Conservation (phyloP, 805 yeast species). For the Pichia exigua region DNA sequence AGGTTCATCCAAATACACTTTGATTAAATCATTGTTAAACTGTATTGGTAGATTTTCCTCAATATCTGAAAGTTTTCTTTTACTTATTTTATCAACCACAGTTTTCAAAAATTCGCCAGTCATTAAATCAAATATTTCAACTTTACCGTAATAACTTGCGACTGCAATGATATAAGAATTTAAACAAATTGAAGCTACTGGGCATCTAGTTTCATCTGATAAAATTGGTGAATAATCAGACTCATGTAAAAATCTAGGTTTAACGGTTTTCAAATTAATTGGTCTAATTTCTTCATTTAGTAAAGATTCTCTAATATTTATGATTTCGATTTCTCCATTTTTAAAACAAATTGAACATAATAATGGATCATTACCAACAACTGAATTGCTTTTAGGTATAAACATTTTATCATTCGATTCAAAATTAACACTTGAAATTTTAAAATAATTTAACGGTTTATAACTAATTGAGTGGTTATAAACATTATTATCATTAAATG, state of each 20-base stretch:
- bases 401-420: slow-evolving; percentile 17
- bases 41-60: slow-evolving; percentile 6
- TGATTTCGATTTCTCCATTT: slow-evolving; percentile 34
- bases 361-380: slow-evolving; percentile 27
- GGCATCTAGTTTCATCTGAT: not conserved
- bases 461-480: slow-evolving; percentile 2
- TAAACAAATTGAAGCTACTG: slow-evolving; percentile 23
- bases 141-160: slow-evolving; percentile 37
- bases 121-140: slow-evolving; percentile 34
- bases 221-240: slow-evolving; percentile 19
- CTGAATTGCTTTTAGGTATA: slow-evolving; percentile 11
- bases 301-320: slow-evolving; percentile 32
- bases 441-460: not conserved
- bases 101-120: slow-evolving; percentile 36
- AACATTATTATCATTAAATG: slow-evolving; percentile 11
- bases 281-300: slow-evolving; percentile 6
- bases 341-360: slow-evolving; percentile 28
- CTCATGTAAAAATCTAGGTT: slow-evolving; percentile 19
- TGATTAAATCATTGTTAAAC: not conserved
- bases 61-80: slow-evolving; percentile 13
- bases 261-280: slow-evolving; percentile 16
- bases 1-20: slow-evolving; percentile 16
- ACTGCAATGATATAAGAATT: slow-evolving; percentile 27
- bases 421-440: slow-evolving; percentile 18
- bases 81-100: slow-evolving; percentile 15